Evolutionary conservation across 805 yeast genomes (phyloP), one percentile per base, ranked within the genome.

Genomic region (Hagleromyces aurorensis): DNA sequence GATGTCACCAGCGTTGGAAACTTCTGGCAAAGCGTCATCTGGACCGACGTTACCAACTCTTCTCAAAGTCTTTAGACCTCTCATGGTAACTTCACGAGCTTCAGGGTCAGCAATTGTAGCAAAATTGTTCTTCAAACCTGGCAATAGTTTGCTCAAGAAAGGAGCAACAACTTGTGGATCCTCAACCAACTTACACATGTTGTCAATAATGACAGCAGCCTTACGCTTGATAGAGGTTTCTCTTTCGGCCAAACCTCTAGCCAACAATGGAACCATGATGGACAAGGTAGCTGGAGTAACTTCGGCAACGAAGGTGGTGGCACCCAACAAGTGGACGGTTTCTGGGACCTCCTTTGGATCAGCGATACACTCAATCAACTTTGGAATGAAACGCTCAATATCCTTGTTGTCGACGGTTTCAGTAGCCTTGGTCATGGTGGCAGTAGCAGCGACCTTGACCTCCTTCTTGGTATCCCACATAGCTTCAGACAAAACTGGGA

Each of bases 101-200:
- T 91, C 99, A 64, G 99, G 99, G 70, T 91, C 98, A 67, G 98
- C 98, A 70, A 91, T 87, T 72, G 83, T 85, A 60, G 82, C 69
- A 72, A 79, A 77, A 83, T 91, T 91, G 63, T 78, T 65, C 78
- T 84, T 84, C 68, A 91, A 75, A 59, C 96, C 83, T 64, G 99
- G 99, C 74, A 85, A 81, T 59, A 91, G 78, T 63, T 80, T 82
- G 69, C 73, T 71, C 80, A 91, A 72, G 84, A 91, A 91, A 50
- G 99, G 98, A 74, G 97, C 99, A 69, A 91, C 94, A 62, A 91
- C 93, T 73, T 91, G 97, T 55, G 98, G 98, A 65, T 91, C 98
- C 64, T 91, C 98, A 72, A 91, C 99, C 69, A 91, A 84, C 72
- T 91, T 91, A 83, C 98, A 91, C 99, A 91, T 91, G 94, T 91